Conservation (phyloP, 169 alveolate genomes). For the Plasmodium vinckei region DNA sequence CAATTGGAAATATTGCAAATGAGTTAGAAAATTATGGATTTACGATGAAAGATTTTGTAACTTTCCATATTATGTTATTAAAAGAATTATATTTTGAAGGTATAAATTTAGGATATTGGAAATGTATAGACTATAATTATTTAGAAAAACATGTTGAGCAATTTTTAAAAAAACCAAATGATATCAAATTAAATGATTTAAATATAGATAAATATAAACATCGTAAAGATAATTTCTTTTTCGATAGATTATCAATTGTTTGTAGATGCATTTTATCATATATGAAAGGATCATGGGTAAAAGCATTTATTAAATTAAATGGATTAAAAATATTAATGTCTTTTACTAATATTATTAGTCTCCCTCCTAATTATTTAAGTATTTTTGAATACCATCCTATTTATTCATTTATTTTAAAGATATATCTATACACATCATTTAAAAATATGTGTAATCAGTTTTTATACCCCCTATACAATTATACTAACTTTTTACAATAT, state of each 20-base stretch:
- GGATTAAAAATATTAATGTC: slow-evolving; percentile 64
- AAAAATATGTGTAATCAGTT: slow-evolving; percentile 54
- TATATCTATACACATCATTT: slow-evolving; percentile 34
- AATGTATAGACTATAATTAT: slow-evolving; percentile 53
- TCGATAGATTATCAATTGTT: slow-evolving; percentile 59
- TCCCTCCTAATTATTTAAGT: slow-evolving; percentile 66
- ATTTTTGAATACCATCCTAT: slow-evolving; percentile 69
- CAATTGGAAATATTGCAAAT: slow-evolving; percentile 79
- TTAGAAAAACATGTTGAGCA: slow-evolving; percentile 59
- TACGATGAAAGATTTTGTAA: slow-evolving; percentile 45
- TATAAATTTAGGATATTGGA: slow-evolving; percentile 55
- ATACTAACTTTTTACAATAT: slow-evolving; percentile 35
- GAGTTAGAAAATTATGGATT: slow-evolving; percentile 74
- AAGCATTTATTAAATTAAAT: slow-evolving; percentile 37
- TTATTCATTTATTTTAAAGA: slow-evolving; percentile 36
- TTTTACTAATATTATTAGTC: slow-evolving; percentile 22
- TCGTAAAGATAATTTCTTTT: slow-evolving; percentile 52
- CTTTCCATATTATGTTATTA: slow-evolving; percentile 50
- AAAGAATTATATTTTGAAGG: slow-evolving; percentile 60
- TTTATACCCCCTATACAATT: slow-evolving; percentile 48
- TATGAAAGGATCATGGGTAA: slow-evolving; percentile 73
- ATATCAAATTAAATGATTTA: slow-evolving; percentile 48
- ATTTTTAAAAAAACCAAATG: slow-evolving; percentile 18
- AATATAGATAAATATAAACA: slow-evolving; percentile 54
- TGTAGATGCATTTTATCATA: slow-evolving; percentile 64